Evolutionary conservation across 2,329 filamentous ascomycete species (phyloP).

Genomic region (Beauveria sp.): DNA sequence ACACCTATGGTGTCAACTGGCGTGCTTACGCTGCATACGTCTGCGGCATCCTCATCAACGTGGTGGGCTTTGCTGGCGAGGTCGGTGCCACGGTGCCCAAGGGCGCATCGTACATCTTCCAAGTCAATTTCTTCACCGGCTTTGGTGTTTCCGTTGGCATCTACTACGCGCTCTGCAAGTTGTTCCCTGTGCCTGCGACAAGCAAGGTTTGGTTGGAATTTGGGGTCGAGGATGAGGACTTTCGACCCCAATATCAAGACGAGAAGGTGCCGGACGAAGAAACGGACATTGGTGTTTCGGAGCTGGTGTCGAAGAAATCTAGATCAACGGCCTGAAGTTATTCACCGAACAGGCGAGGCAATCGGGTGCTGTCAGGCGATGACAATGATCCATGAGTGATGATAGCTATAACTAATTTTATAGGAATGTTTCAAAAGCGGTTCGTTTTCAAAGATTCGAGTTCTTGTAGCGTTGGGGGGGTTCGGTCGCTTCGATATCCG

Average conservation of each 20-base stretch:
- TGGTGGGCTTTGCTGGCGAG: slow-evolving; percentile 83
- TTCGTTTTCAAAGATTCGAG: not conserved
- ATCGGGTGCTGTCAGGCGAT: not conserved
- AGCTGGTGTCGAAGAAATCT: not conserved
- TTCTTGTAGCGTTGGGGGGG: not conserved
- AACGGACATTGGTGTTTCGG: slow-evolving; percentile 9
- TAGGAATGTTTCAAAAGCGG: not conserved
- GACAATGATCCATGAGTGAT: no score
- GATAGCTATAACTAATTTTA: not conserved
- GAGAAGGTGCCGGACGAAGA: slow-evolving; percentile 27
- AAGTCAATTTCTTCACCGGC: slow-evolving; percentile 83
- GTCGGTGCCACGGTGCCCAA: slow-evolving; percentile 64
- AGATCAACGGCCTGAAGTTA: not conserved
- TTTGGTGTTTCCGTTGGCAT: slow-evolving; percentile 60
- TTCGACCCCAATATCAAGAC: slow-evolving; percentile 39
- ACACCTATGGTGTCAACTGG: slow-evolving; percentile 67
- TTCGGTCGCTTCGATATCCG: not conserved
- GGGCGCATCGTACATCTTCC: slow-evolving; percentile 80
- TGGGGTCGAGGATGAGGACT: slow-evolving; percentile 52
- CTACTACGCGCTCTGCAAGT: slow-evolving; percentile 63
- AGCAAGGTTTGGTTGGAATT: slow-evolving; percentile 75
- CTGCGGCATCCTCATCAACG: slow-evolving; percentile 77
- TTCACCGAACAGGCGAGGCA: no score
- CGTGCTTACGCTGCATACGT: slow-evolving; percentile 79
- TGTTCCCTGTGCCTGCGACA: slow-evolving; percentile 66